A percentile compares a stretch with the other conserved stretches of the same genome.
Conservation (phyloP, 176 grass and related monocot genomes). For the Poa annua region DNA sequence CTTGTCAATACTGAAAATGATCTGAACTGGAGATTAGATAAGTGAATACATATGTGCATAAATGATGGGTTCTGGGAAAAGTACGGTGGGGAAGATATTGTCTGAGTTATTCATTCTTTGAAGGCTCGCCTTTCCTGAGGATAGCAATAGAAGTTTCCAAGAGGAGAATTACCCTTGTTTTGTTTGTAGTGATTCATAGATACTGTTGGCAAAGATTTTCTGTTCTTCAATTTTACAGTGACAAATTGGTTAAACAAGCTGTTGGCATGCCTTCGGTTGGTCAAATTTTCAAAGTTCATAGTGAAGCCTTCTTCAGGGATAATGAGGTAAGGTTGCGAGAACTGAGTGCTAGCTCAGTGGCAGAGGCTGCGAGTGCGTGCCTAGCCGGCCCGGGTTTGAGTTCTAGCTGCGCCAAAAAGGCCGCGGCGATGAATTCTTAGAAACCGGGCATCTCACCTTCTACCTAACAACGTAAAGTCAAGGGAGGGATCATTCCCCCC, state of each 20-base stretch:
- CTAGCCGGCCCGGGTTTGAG: too few relatives aligned
- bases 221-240: constrained; percentile 56
- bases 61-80: constrained; percentile 95
- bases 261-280: constrained; percentile 92
- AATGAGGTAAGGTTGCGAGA: constrained; percentile 66
- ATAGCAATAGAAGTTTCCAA: constrained; percentile 27
- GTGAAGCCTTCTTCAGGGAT: constrained; percentile 94
- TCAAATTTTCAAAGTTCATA: constrained; percentile 94
- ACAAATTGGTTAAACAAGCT: constrained; percentile 96
- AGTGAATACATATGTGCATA: constrained; percentile 47
- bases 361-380: too few relatives aligned
- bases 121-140: constrained; percentile 65
- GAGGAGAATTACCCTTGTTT: not conserved
- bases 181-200: constrained; percentile 7
- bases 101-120: constrained; percentile 95
- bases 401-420: too few relatives aligned
- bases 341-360: too few relatives aligned
- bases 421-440: too few relatives aligned
- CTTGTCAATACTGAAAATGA: constrained; percentile 9
- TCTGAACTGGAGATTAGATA: constrained; percentile 29
- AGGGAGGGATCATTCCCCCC: too few relatives aligned
- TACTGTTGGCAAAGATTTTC: constrained; percentile 23
- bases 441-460: too few relatives aligned
- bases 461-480: too few relatives aligned
- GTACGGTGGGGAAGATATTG: constrained; percentile 92